Percentiles rank a stretch among this genome's conserved stretches.
Conservation (phyloP, 2,329 filamentous ascomycete genomes). For the Ophiostoma tasmaniense region DNA sequence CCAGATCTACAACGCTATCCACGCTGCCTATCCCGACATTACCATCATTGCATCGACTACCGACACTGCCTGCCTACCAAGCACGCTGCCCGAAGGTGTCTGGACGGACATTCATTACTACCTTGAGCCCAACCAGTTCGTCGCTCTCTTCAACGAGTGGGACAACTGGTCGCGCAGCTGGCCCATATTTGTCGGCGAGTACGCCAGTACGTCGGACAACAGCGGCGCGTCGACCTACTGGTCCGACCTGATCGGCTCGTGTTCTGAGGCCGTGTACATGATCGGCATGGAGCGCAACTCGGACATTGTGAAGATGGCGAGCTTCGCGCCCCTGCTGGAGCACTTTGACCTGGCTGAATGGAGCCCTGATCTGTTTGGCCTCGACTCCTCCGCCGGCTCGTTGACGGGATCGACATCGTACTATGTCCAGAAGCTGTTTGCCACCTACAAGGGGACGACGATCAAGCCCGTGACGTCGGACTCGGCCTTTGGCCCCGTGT, state of each 20-base stretch:
- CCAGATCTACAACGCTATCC: conserved; percentile 1
- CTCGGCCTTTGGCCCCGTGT: not conserved
- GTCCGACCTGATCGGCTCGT: not conserved
- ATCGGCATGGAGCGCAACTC: conserved; percentile 2
- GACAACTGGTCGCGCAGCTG: not conserved
- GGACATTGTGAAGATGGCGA: conserved; percentile 1
- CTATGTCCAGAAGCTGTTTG: not conserved
- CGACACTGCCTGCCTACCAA: not conserved
- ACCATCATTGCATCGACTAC: not conserved
- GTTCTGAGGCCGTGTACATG: conserved; percentile 3
- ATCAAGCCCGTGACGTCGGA: not conserved
- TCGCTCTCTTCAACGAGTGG: not conserved
- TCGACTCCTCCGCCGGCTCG: not conserved
- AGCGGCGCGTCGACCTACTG: not conserved
- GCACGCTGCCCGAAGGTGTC: not conserved
- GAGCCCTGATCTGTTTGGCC: conserved; percentile 1
- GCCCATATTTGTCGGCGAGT: conserved; percentile 4
- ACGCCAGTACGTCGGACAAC: not conserved
- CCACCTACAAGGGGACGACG: not conserved
- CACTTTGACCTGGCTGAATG: conserved; percentile 1
- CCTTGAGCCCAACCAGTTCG: not conserved
- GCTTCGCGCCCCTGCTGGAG: not conserved
- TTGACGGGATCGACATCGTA: not conserved
- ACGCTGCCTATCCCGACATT: not conserved
- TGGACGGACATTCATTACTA: not conserved